A percentile compares a stretch with the other conserved stretches of the same genome.
phyloP scores from a whole-genome alignment of 345 rosid species.

The Murraya paniculata region DNA sequence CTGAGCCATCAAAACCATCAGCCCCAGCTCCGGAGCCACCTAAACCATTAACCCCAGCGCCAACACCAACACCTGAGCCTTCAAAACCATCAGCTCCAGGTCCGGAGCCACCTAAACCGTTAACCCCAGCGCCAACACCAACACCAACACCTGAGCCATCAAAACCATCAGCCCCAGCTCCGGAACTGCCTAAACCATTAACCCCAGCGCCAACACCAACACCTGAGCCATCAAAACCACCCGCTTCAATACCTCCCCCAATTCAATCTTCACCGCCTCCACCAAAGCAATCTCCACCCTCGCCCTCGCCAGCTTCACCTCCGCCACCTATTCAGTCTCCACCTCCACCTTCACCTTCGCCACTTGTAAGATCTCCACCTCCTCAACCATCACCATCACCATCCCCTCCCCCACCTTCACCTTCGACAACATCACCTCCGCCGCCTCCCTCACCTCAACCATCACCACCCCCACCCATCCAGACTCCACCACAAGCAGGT shows the following conservation, averaged over 20 bases:
- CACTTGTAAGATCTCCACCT: constrained; percentile 6
- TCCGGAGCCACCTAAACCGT: constrained; percentile 2
- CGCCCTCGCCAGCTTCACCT: not conserved
- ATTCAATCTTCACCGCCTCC: constrained; percentile 1
- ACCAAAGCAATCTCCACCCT: not conserved
- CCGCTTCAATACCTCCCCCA: not conserved
- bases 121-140: not conserved
- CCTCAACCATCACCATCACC: constrained; percentile 5
- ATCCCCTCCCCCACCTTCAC: not conserved
- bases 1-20: constrained; percentile 9
- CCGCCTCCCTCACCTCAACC: not conserved
- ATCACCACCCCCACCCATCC: constrained; percentile 15
- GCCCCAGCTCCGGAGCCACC: constrained; percentile 1
- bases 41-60: not conserved
- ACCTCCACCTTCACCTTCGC: not conserved
- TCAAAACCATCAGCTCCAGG: not conserved
- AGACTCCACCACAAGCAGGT: constrained; percentile 21
- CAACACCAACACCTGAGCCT: not conserved
- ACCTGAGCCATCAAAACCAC: not conserved
- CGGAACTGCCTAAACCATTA: not conserved
- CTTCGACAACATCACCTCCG: not conserved
- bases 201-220: not conserved
- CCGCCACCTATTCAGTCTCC: constrained; percentile 19
- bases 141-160: too few relatives aligned
- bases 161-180: not conserved